Base-by-base conservation (phyloP, 305 asterid species). In the Fraxinus angustifolia region DNA sequence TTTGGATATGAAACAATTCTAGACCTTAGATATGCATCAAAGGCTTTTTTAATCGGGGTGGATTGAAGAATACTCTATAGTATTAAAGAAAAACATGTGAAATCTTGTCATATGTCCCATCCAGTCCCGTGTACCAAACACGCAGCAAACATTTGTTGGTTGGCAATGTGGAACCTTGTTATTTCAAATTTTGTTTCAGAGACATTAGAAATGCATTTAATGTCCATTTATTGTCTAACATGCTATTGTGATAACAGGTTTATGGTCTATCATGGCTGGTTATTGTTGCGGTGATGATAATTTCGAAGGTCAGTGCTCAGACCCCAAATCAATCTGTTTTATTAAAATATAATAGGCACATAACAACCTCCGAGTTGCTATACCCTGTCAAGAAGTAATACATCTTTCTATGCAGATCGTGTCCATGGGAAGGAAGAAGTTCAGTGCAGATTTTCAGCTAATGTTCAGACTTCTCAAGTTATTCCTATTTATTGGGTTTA, bases 371-470 rank as follows among this genome's bases (percentile, higher is more conserved):
- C 36, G 8, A n/a, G 42, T 48, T 34, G 35, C 23, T 53, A n/a
- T 53, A 53, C 65, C 65, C n/a, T 53, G 65, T 45, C 35, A 28
- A 67, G 73, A 67, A 67, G 73, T 67, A 67, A 78, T 58, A 45
- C 56, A 42, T 71, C 11, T 85, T 68, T 40, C 81, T 74, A 40
- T 84, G 84, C 92, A 94, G 98, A 88, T 96, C 1, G 96, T 96
- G 81, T 89, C 99, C 16, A 86, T 92, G 98, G 99, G 99, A 58
- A 90, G 99, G 84, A 85, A 90, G 90, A 91, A 79, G 90, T 94
- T 94, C 84, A 92, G 98, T 53, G 97, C 99, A n/a, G 92, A 96
- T 88, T 94, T 94, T 90, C 99, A 96, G 91, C 90, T 96, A 85
- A 86, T 93, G 94, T 94, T 94, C 97, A 86, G 99, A 84, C 95